Conservation (phyloP, 2,329 filamentous ascomycete genomes). For the Zymoseptoria crescenta region DNA sequence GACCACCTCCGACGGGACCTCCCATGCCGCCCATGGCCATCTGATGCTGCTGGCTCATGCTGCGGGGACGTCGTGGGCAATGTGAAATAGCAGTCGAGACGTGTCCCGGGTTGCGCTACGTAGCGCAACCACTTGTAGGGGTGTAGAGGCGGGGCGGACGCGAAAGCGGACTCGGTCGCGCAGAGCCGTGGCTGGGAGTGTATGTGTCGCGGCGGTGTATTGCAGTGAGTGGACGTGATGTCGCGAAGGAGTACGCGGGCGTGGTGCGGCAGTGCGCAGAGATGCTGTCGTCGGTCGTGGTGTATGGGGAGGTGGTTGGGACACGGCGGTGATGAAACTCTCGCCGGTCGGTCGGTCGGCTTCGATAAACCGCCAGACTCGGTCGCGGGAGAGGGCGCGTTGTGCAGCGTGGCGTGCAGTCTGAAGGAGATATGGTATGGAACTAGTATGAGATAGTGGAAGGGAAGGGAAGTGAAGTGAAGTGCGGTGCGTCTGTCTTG, state of each 20-base stretch:
- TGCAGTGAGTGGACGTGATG: neutral
- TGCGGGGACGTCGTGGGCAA: conserved; percentile 11
- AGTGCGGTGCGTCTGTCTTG: neutral
- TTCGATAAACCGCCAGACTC: neutral
- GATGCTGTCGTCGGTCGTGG: neutral
- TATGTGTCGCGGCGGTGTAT: neutral
- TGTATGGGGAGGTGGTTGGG: neutral
- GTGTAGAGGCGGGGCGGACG: neutral
- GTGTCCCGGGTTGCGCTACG: neutral
- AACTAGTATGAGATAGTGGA: neutral
- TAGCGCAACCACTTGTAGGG: neutral
- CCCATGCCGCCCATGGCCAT: conserved; percentile 56
- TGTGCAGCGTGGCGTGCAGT: neutral
- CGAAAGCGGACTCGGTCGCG: neutral
- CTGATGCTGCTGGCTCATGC: conserved; percentile 53
- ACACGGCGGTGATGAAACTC: neutral
- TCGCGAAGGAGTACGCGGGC: neutral
- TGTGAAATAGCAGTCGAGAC: neutral
- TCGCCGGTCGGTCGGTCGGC: neutral
- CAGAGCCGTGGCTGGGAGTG: neutral
- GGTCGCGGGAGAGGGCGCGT: neutral
- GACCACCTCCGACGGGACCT: conserved; percentile 47
- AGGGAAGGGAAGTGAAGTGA: neutral
- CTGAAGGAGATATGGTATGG: neutral
- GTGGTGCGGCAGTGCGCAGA: neutral